Conservation (phyloP, 106 monocot genomes). For the Acorus calamus region DNA sequence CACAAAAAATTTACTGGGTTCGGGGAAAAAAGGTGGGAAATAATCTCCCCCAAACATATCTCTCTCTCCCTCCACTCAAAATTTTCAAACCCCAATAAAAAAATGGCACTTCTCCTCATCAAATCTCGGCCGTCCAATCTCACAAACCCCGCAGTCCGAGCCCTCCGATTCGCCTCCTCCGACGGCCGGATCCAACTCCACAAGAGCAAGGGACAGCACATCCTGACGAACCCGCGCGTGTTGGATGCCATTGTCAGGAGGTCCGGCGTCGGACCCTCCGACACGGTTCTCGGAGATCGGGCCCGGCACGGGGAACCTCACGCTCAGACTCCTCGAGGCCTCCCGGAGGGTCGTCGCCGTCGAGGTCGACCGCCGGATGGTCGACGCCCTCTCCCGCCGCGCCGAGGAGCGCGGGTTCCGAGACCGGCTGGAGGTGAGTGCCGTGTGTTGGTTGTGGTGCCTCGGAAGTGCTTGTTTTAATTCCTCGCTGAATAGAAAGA, state of each 20-base stretch:
- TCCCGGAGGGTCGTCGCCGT: conserved; percentile 54
- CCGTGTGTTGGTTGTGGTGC: too few relatives aligned
- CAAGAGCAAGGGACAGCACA: conserved; percentile 43
- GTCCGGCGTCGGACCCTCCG: conserved; percentile 22
- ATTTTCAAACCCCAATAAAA: too few relatives aligned
- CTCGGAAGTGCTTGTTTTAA: conserved; percentile 31
- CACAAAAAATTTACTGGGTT: too few relatives aligned
- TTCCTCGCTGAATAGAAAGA: conserved; percentile 7
- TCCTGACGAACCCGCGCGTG: conserved; percentile 42
- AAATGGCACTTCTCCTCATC: too few relatives aligned
- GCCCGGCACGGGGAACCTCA: conserved; percentile 76
- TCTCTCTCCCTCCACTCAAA: too few relatives aligned
- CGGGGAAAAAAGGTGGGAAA: too few relatives aligned
- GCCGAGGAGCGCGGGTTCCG: conserved; percentile 20
- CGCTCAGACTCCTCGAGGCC: conserved; percentile 41
- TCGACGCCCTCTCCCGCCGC: conserved; percentile 45
- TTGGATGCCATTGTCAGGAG: conserved; percentile 35
- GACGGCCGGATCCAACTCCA: conserved; percentile 32
- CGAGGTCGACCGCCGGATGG: conserved; percentile 78
- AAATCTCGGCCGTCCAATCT: too few relatives aligned
- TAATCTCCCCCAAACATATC: too few relatives aligned
- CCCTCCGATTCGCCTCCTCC: background rate
- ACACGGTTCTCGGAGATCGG: conserved; percentile 67
- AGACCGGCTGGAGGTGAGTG: conserved; percentile 48
- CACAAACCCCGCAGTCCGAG: too few relatives aligned